phyloP scores from a whole-genome alignment of 2,329 filamentous ascomycete genomes.

The Tricladium varicosporioides region DNA sequence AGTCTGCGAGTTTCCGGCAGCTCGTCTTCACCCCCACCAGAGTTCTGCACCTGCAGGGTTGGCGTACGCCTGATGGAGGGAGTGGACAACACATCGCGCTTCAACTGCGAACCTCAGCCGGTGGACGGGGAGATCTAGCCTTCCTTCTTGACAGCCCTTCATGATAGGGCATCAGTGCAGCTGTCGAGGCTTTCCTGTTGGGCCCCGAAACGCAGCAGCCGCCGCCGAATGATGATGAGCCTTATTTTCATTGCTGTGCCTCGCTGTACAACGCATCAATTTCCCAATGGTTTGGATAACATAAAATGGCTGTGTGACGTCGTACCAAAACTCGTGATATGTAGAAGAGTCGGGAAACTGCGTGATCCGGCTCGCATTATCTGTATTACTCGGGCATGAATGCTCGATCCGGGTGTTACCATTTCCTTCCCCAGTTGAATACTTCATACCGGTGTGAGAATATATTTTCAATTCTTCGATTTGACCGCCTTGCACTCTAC shows the following conservation, averaged over 20 bases:
- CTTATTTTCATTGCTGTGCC: slow-evolving; percentile 23
- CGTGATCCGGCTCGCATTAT: slow-evolving; percentile 15
- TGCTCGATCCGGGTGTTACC: slow-evolving; percentile 23
- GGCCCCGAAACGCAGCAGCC: slow-evolving; percentile 29
- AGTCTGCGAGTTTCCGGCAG: slow-evolving; percentile 15
- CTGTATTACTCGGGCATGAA: slow-evolving; percentile 23
- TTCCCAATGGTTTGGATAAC: slow-evolving; percentile 31
- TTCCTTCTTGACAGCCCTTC: slow-evolving; percentile 22
- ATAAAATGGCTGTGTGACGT: slow-evolving; percentile 23
- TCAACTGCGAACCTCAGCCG: slow-evolving; percentile 22
- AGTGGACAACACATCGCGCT: slow-evolving; percentile 30
- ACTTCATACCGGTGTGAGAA: neutral
- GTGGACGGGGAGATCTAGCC: slow-evolving; percentile 4
- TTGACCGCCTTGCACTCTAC: slow-evolving; percentile 27
- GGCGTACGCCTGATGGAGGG: slow-evolving; percentile 24
- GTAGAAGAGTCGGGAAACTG: slow-evolving; percentile 13
- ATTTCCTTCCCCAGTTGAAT: slow-evolving; percentile 18
- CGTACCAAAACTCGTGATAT: slow-evolving; percentile 23
- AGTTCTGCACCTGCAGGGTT: slow-evolving; percentile 28
- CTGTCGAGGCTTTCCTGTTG: slow-evolving; percentile 27
- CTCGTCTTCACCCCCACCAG: slow-evolving; percentile 19
- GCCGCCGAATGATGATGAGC: slow-evolving; percentile 27
- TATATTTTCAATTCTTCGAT: slow-evolving; percentile 1
- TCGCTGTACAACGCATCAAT: slow-evolving; percentile 49
- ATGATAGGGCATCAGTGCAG: slow-evolving; percentile 33